Conservation (phyloP, 352 stramenopile genomes). For the Phytophthora colocasiae region DNA sequence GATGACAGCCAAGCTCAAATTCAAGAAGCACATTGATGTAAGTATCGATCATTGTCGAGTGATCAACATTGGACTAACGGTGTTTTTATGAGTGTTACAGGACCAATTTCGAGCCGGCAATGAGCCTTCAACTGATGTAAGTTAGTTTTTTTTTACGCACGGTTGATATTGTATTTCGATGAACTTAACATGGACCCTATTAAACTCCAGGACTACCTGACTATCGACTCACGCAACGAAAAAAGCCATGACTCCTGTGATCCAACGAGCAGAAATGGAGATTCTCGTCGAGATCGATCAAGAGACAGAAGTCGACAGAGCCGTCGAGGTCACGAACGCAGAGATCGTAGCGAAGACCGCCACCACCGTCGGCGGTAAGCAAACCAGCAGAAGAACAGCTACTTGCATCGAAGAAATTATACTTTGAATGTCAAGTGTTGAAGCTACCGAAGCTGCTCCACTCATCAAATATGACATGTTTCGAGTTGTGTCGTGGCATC, state of each 20-base stretch:
- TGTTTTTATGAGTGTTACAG: slow-evolving; percentile 36
- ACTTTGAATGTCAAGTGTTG: neutral
- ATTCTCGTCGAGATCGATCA: slow-evolving; percentile 21
- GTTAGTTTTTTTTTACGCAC: neutral
- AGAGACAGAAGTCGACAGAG: slow-evolving; percentile 17
- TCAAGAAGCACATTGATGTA: slow-evolving; percentile 92
- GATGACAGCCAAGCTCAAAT: slow-evolving; percentile 90
- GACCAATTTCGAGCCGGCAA: slow-evolving; percentile 76
- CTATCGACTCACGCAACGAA: slow-evolving; percentile 65
- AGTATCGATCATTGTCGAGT: neutral
- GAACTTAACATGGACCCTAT: slow-evolving; percentile 1
- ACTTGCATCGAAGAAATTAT: no score
- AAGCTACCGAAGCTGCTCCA: neutral
- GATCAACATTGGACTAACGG: neutral
- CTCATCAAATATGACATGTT: slow-evolving; percentile 26
- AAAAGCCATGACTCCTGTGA: slow-evolving; percentile 14
- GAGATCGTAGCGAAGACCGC: slow-evolving; percentile 18
- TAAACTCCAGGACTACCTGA: slow-evolving; percentile 68
- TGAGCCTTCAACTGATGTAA: slow-evolving; percentile 64
- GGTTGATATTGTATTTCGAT: slow-evolving; percentile 1
- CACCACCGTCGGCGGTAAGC: slow-evolving; percentile 24
- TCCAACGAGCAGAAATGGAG: slow-evolving; percentile 20
- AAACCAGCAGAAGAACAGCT: no score
- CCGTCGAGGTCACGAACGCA: slow-evolving; percentile 17
- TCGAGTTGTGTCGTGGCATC: slow-evolving; percentile 10